Base-by-base conservation (phyloP, 768 basidiomycete species). In the Termitomyces sp. region DNA sequence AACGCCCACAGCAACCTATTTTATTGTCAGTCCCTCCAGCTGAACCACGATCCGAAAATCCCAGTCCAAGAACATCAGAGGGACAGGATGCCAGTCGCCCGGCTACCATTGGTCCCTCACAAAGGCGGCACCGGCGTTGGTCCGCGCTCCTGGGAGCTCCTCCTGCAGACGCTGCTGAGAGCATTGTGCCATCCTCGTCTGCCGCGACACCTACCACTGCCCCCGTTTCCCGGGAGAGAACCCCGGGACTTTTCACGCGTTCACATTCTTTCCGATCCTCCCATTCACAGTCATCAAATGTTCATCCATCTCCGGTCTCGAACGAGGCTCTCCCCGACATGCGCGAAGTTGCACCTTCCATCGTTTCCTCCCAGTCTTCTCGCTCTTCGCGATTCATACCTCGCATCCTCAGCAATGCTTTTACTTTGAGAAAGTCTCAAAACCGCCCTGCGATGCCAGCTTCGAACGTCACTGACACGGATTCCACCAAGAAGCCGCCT, bases 361-460 rank as follows among this genome's bases (percentile, higher is more conserved):
- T 72, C 17, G 64, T 72, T 7, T 70, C 73, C 34, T 65, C 68
- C 10, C 66, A 72, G 45, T 65, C 73, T 6, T 69, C 81, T 3
- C 77, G 80, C n/a, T 77, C 84, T 12, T 77, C 77, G 19, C 81
- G 89, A 23, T 88, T 90, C 66, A 65, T 92, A 49, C 86, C 90
- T 10, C 83, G 89, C 29, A 79, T 92, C 54, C 73, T 92, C 49
- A 82, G 80, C 59, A 82, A 82, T 59, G 86, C 87, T 5, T 81
- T 92, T 56, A 66, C 77, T 58, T 70, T 74, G 16, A 79, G 87
- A 51, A 78, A 85, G 49, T 78, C 80, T n/a, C 83, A 84, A 50
- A 86, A 87, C 42, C 77, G 76, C 17, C 70, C 75, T 47, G 63
- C 75, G 14, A 68, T 73, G 27, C 65, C 75, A 19, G 59, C 70